Evolutionary conservation across 106 monocot genomes (phyloP).

Genomic region (Posidonia australis): DNA sequence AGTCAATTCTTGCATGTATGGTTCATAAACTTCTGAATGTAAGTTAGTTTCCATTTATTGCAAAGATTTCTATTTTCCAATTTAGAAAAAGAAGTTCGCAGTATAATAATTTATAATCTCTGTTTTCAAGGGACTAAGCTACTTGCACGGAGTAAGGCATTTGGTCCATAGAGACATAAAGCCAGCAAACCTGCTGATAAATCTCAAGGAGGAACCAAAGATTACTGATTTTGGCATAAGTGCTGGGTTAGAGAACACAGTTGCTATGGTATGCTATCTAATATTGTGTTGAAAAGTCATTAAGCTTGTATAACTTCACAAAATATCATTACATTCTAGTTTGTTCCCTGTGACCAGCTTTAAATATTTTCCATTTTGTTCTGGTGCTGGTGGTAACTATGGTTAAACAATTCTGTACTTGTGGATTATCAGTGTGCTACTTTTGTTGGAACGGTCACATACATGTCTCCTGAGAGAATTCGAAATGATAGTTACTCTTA

Average conservation of each 20-base stretch:
- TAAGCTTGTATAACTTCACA: too few species aligned
- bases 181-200: slow-evolving; percentile 95
- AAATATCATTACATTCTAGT: background rate
- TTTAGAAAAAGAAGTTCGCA: background rate
- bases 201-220: slow-evolving; percentile 90
- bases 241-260: slow-evolving; percentile 80
- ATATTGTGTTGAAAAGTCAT: too few species aligned
- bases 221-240: slow-evolving; percentile 99
- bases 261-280: slow-evolving; percentile 68
- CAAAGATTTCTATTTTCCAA: background rate
- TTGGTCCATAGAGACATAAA: slow-evolving; percentile 98
- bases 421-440: slow-evolving; percentile 70
- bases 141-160: slow-evolving; percentile 79
- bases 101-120: background rate
- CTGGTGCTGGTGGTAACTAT: background rate
- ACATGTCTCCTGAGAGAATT: slow-evolving; percentile 99
- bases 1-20: too few species aligned
- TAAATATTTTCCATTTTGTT: background rate
- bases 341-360: background rate
- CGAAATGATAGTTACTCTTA: slow-evolving; percentile 85
- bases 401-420: too few species aligned
- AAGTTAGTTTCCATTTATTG: background rate
- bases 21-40: too few species aligned
- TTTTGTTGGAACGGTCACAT: slow-evolving; percentile 97
- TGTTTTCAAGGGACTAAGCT: slow-evolving; percentile 53